Conservation (phyloP, 371 early-diverging fungal species). For the Mortierella sp. region DNA sequence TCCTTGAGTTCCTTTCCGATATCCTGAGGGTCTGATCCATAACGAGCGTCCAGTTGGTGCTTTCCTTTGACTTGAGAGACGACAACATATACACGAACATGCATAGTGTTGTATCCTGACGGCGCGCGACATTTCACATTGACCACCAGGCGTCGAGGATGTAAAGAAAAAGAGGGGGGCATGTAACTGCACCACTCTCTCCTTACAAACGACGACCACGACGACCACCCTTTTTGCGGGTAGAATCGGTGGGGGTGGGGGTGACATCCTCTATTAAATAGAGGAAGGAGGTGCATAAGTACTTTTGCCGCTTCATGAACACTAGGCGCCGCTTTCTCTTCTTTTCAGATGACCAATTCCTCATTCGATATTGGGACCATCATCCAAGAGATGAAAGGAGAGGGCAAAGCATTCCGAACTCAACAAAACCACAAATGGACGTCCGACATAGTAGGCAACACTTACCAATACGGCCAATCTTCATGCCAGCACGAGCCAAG, state of each 20-base stretch:
- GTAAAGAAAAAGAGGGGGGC: no score
- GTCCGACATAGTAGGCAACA: conserved; percentile 25
- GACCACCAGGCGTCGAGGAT: no score
- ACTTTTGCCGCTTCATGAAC: conserved; percentile 2
- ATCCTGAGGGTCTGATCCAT: not conserved
- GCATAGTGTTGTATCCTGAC: no score
- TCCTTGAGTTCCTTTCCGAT: not conserved
- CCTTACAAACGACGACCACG: conserved; percentile 99
- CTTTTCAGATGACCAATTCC: not conserved
- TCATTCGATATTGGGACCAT: no score
- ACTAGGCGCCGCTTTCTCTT: conserved; percentile 2
- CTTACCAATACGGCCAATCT: conserved; percentile 54
- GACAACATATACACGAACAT: not conserved
- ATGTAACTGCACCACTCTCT: no score
- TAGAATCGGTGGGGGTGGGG: conserved; percentile 99
- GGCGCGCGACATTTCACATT: no score
- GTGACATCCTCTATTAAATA: conserved; percentile 94
- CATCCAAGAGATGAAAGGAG: not conserved
- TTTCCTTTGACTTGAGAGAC: not conserved
- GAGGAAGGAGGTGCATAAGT: conserved; percentile 55
- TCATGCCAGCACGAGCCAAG: conserved; percentile 96
- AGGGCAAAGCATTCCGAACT: not conserved
- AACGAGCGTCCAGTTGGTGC: not conserved
- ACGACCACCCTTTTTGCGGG: conserved; percentile 99
- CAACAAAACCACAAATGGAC: conserved; percentile 28